Evolutionary conservation across 2,329 filamentous ascomycete species (phyloP).

Genomic region (Aaosphaeria pasadenensis): DNA sequence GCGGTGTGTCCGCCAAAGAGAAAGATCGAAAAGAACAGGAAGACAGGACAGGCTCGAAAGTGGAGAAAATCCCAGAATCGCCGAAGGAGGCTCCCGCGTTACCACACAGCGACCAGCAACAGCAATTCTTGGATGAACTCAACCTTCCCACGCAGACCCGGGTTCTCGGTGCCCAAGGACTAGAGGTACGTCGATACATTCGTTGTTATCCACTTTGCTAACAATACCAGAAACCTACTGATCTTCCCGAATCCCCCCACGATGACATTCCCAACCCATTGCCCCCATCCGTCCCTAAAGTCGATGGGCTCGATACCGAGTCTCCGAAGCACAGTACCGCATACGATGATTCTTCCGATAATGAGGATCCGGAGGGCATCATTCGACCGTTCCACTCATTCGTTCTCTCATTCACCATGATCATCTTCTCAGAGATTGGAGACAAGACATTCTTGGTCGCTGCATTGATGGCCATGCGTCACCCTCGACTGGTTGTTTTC

Average conservation of each 20-base stretch:
- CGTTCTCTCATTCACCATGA: conserved; percentile 92
- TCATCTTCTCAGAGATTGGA: conserved; percentile 91
- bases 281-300: conserved; percentile 61
- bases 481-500: conserved; percentile 89
- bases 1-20: conserved; percentile 83
- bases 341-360: conserved; percentile 26
- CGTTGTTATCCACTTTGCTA: conserved; percentile 4
- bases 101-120: conserved; percentile 76
- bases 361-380: conserved; percentile 56
- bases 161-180: conserved; percentile 31
- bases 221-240: conserved; percentile 65
- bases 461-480: conserved; percentile 98
- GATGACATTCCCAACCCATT: conserved; percentile 66
- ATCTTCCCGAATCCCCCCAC: conserved; percentile 75
- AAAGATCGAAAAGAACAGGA: conserved; percentile 71
- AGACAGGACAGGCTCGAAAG: conserved; percentile 61
- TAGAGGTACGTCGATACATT: conserved; percentile 27
- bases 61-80: conserved; percentile 72
- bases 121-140: conserved; percentile 30
- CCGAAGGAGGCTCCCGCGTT: conserved; percentile 83
- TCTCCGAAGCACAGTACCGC: conserved; percentile 20
- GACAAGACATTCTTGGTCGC: conserved; percentile 99
- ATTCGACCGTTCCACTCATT: conserved; percentile 86
- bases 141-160: conserved; percentile 13
- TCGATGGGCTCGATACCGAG: conserved; percentile 50